Conservation (phyloP, 2,329 filamentous ascomycete genomes). For the Ampelomyces quisqualis region DNA sequence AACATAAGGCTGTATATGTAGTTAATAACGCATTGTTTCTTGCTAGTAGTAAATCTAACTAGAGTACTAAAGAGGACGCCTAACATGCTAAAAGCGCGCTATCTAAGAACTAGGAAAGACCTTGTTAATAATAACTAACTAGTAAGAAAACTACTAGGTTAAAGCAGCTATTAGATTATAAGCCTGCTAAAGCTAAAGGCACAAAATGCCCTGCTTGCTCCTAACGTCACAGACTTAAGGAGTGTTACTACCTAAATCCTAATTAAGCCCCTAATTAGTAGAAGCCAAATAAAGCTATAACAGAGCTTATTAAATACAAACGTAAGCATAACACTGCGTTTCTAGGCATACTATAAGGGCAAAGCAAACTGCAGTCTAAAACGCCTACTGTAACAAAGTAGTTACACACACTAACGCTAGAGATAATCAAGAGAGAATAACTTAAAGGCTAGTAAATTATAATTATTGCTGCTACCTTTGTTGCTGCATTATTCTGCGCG, state of each 20-base stretch:
- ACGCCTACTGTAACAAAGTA: not conserved
- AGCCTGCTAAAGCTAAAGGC: not conserved
- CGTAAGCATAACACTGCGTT: not conserved
- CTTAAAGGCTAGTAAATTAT: not conserved
- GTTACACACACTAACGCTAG: not conserved
- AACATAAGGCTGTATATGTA: not conserved
- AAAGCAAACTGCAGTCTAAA: not conserved
- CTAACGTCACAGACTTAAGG: not conserved
- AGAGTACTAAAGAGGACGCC: not conserved
- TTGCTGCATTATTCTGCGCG: not conserved
- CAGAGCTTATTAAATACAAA: not conserved
- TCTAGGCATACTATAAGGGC: not conserved
- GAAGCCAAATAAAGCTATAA: not conserved
- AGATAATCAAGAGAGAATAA: not conserved
- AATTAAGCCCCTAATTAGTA: not conserved
- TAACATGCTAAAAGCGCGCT: not conserved
- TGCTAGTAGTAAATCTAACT: not conserved
- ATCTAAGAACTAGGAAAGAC: not conserved
- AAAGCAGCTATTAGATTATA: not conserved
- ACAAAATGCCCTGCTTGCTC: not conserved
- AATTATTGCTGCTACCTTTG: not conserved
- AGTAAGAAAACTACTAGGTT: not conserved
- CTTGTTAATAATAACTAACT: not conserved
- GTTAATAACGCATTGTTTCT: not conserved
- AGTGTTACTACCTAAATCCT: not conserved